Conservation (phyloP, 2,329 filamentous ascomycete species). For the Apiospora aurea region DNA sequence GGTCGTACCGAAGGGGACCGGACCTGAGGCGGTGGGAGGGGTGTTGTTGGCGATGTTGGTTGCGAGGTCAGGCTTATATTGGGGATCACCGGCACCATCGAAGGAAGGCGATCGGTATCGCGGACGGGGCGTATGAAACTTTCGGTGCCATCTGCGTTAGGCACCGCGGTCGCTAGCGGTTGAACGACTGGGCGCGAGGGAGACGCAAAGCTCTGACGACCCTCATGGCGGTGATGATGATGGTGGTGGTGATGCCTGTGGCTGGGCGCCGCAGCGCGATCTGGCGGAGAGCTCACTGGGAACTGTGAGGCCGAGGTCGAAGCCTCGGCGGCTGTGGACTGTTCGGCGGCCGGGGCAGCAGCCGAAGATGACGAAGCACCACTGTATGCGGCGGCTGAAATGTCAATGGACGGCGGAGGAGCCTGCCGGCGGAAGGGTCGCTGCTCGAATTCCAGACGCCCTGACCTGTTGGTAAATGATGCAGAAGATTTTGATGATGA, state of each 20-base stretch:
- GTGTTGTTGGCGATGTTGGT: slow-evolving; percentile 89
- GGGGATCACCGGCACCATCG: slow-evolving; percentile 73
- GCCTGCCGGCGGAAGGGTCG: slow-evolving; percentile 76
- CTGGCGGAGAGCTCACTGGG: slow-evolving; percentile 73
- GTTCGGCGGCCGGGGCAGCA: slow-evolving; percentile 50
- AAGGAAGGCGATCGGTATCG: slow-evolving; percentile 82
- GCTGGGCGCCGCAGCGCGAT: slow-evolving; percentile 65
- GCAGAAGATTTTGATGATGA: slow-evolving; percentile 53
- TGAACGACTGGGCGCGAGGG: slow-evolving; percentile 64
- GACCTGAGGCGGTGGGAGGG: slow-evolving; percentile 72
- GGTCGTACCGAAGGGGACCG: slow-evolving; percentile 63
- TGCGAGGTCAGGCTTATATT: slow-evolving; percentile 77
- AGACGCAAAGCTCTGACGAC: slow-evolving; percentile 56
- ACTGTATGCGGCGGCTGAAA: slow-evolving; percentile 62
- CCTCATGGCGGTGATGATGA: slow-evolving; percentile 56
- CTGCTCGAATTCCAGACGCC: slow-evolving; percentile 63
- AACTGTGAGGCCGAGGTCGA: slow-evolving; percentile 67
- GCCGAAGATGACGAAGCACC: slow-evolving; percentile 49
- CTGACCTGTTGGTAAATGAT: slow-evolving; percentile 61
- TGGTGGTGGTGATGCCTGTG: slow-evolving; percentile 54
- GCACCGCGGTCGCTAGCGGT: slow-evolving; percentile 70
- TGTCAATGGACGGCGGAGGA: slow-evolving; percentile 84
- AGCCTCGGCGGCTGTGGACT: slow-evolving; percentile 53
- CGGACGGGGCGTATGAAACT: slow-evolving; percentile 82
- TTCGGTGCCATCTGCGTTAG: slow-evolving; percentile 73